Evolutionary conservation across 176 grass and related monocot genomes (phyloP).

Genomic region (Secale cereale): DNA sequence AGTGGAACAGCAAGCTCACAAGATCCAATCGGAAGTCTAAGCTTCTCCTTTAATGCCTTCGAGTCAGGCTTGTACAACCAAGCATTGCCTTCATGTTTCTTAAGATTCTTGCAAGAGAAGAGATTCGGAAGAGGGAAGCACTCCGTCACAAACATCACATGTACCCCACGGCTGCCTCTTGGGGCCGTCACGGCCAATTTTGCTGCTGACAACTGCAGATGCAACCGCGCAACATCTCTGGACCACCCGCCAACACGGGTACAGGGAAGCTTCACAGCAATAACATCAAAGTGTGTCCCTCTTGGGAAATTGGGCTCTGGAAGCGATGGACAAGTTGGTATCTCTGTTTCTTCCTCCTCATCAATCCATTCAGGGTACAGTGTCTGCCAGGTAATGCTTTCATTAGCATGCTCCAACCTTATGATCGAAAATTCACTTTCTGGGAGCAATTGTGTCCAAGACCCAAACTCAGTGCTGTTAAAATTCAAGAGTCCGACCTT

Average conservation of each 20-base stretch:
- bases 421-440: slow-evolving; percentile 63
- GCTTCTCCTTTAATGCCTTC: slow-evolving; percentile 61
- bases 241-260: slow-evolving; percentile 55
- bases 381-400: slow-evolving; percentile 67
- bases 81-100: slow-evolving; percentile 66
- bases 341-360: slow-evolving; percentile 88
- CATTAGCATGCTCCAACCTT: slow-evolving; percentile 55
- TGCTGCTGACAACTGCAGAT: slow-evolving; percentile 81
- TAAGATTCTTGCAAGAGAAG: slow-evolving; percentile 73
- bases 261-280: slow-evolving; percentile 92
- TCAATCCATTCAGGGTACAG: slow-evolving; percentile 97
- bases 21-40: slow-evolving; percentile 77
- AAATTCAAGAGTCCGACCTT: slow-evolving; percentile 81
- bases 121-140: slow-evolving; percentile 88
- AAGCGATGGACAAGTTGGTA: slow-evolving; percentile 66
- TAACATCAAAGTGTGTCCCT: slow-evolving; percentile 53
- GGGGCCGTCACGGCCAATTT: slow-evolving; percentile 60
- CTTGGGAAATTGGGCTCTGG: slow-evolving; percentile 54
- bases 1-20: slow-evolving; percentile 87
- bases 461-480: slow-evolving; percentile 61
- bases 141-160: slow-evolving; percentile 83
- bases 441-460: slow-evolving; percentile 65
- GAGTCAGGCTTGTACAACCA: slow-evolving; percentile 83
- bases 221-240: slow-evolving; percentile 76
- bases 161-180: slow-evolving; percentile 41